These are phyloP conservation scores for Urochloa ruziziensis DNA, from an alignment of 176 grass and related monocot genomes.

Conservation along the genomic window DNA sequence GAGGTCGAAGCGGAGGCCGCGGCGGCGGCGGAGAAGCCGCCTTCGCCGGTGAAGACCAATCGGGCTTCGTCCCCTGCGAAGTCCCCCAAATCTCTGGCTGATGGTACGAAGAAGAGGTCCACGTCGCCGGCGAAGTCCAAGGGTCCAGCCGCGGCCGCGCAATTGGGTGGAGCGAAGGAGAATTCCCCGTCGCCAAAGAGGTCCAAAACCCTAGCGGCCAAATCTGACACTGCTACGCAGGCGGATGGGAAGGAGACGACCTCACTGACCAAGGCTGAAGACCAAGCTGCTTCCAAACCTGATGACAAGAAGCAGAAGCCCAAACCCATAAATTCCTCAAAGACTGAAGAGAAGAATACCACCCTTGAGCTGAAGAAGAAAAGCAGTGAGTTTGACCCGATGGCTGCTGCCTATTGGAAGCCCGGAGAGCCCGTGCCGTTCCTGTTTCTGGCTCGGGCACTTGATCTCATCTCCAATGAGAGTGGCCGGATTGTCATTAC, in stretches of 20 bases:
- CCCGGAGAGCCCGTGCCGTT: slow-evolving; percentile 78
- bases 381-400: slow-evolving; percentile 64
- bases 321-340: slow-evolving; percentile 24
- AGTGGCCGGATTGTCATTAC: slow-evolving; percentile 77
- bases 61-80: slow-evolving; percentile 37
- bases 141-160: background rate
- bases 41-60: slow-evolving; percentile 34
- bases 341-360: slow-evolving; percentile 36
- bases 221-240: slow-evolving; percentile 31
- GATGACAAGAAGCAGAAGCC: slow-evolving; percentile 37
- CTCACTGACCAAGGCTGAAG: slow-evolving; percentile 26
- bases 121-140: slow-evolving; percentile 41
- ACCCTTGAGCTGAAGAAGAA: slow-evolving; percentile 83
- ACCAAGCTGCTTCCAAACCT: background rate
- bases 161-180: slow-evolving; percentile 23
- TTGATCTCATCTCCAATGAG: slow-evolving; percentile 93
- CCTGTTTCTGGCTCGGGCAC: slow-evolving; percentile 73
- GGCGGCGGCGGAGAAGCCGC: slow-evolving; percentile 27
- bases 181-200: slow-evolving; percentile 45
- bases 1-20: slow-evolving; percentile 9
- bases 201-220: slow-evolving; percentile 53
- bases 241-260: slow-evolving; percentile 11
- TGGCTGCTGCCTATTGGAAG: slow-evolving; percentile 74
- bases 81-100: slow-evolving; percentile 15
- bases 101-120: slow-evolving; percentile 19